A percentile compares a stretch with the other conserved stretches of the same genome.
phyloP scores from a whole-genome alignment of 805 yeast genomes.

The Barnettozyma californica region DNA sequence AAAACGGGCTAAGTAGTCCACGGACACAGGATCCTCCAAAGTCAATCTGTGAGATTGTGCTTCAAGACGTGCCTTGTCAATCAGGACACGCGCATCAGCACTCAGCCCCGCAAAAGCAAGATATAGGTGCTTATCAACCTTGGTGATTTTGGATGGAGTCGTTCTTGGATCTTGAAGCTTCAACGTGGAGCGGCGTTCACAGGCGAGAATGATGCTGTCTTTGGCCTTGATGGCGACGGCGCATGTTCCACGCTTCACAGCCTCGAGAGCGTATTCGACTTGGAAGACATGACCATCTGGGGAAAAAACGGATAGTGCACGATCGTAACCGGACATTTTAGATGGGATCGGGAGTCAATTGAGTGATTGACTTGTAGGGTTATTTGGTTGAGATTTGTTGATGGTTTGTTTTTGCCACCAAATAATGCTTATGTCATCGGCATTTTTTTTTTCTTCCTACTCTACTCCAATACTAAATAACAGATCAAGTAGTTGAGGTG shows the following conservation, averaged over 20 bases:
- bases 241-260: constrained; percentile 96
- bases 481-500: too few species aligned
- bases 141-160: constrained; percentile 91
- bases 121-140: constrained; percentile 83
- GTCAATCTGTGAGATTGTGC: constrained; percentile 93
- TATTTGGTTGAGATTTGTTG: not conserved
- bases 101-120: constrained; percentile 95
- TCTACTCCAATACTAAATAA: too few species aligned
- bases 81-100: constrained; percentile 95
- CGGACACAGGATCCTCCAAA: constrained; percentile 88
- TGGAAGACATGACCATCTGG: constrained; percentile 99
- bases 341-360: not conserved
- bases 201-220: constrained; percentile 85
- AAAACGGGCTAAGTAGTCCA: constrained; percentile 88
- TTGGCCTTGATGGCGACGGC: constrained; percentile 95
- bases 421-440: not conserved
- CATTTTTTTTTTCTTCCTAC: not conserved
- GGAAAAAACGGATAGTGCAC: constrained; percentile 95
- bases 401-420: constrained; percentile 1
- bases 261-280: constrained; percentile 96
- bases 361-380: not conserved
- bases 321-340: constrained; percentile 95
- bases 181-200: constrained; percentile 93
- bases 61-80: constrained; percentile 93
- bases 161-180: constrained; percentile 95